Evolutionary conservation across 495 filamentous ascomycete species (phyloP).

Genomic region (Corynascus novoguineensis): DNA sequence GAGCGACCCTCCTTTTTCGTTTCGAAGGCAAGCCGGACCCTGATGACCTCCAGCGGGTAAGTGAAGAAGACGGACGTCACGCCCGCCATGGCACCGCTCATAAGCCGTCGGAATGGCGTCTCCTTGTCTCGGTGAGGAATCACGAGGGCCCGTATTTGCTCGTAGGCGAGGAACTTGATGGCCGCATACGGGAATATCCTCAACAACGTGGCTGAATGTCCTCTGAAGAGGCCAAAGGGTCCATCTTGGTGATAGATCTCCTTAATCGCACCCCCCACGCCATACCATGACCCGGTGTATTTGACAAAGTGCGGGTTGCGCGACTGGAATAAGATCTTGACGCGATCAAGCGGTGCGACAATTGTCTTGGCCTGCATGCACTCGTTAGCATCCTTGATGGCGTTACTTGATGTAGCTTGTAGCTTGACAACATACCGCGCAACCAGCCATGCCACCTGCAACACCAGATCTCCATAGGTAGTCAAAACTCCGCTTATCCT

Average conservation of each 20-base stretch:
- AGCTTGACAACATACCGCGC: conserved; percentile 55
- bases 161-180: conserved; percentile 96
- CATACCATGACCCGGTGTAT: conserved; percentile 83
- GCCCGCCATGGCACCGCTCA: conserved; percentile 76
- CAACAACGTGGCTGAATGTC: conserved; percentile 88
- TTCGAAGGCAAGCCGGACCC: conserved; percentile 91
- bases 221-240: conserved; percentile 71
- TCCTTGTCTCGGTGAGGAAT: conserved; percentile 69
- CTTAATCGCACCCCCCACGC: conserved; percentile 67
- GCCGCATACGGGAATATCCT: conserved; percentile 96
- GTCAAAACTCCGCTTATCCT: conserved; percentile 66
- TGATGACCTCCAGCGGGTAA: conserved; percentile 86
- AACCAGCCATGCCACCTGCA: conserved; percentile 83
- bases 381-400: not conserved
- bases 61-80: conserved; percentile 90
- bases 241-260: conserved; percentile 79
- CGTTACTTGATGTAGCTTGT: not conserved
- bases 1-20: conserved; percentile 64
- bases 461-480: conserved; percentile 77
- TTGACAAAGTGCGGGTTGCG: conserved; percentile 89
- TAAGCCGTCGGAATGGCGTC: conserved; percentile 68
- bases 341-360: conserved; percentile 91
- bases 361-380: conserved; percentile 77
- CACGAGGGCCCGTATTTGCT: conserved; percentile 76
- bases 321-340: conserved; percentile 98